A percentile compares a stretch with the other conserved stretches of the same genome.
These are phyloP conservation scores for Apiospora phragmitis DNA, from an alignment of 2,329 filamentous ascomycete genomes.

Conservation along the genomic window DNA sequence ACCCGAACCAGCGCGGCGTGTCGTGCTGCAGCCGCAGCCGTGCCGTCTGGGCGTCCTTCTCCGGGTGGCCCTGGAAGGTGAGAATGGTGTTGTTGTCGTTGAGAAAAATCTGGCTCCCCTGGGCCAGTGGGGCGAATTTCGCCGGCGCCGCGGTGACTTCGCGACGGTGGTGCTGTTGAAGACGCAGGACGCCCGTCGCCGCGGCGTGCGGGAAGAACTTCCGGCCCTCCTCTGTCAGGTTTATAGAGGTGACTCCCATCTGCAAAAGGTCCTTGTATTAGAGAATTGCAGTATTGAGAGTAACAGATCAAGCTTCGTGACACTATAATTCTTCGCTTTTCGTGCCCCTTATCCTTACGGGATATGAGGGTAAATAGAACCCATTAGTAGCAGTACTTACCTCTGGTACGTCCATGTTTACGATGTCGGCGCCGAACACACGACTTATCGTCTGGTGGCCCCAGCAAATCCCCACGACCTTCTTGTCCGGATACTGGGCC, in stretches of 20 bases:
- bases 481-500: conserved; percentile 30
- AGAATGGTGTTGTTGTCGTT: conserved; percentile 39
- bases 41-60: conserved; percentile 41
- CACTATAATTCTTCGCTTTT: too few species aligned
- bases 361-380: too few species aligned
- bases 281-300: background rate
- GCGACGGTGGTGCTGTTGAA: conserved; percentile 45
- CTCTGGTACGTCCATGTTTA: conserved; percentile 39
- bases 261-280: background rate
- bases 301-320: too few species aligned
- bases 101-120: conserved; percentile 39
- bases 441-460: conserved; percentile 44
- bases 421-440: conserved; percentile 39
- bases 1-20: conserved; percentile 37
- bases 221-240: conserved; percentile 37
- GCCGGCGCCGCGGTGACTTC: conserved; percentile 35
- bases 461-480: conserved; percentile 47
- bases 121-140: conserved; percentile 36
- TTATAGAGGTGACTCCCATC: conserved; percentile 15
- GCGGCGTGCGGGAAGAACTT: conserved; percentile 36
- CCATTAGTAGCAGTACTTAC: conserved; percentile 24
- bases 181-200: conserved; percentile 22
- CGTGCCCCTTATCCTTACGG: too few species aligned
- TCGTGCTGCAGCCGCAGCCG: conserved; percentile 38
- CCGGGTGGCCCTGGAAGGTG: conserved; percentile 47